phyloP scores from a whole-genome alignment of 164 flowering plant genomes.

The Nymphaea thermarum region DNA sequence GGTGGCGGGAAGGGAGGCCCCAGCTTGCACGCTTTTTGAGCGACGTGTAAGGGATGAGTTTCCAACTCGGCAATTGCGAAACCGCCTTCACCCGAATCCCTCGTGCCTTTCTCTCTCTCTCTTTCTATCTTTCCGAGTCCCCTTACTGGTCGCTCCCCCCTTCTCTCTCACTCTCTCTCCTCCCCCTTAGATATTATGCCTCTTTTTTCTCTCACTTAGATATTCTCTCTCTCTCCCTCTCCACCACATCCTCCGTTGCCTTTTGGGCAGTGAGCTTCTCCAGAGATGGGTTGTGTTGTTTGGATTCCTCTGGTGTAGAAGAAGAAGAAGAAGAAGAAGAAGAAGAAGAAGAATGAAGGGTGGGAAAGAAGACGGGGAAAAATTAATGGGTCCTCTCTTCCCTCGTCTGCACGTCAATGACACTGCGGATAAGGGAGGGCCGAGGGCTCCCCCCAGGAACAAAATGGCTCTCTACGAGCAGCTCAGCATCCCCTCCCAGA shows the following conservation, averaged over 20 bases:
- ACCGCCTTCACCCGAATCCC: not conserved
- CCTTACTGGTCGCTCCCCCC: too few relatives aligned
- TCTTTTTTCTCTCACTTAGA: too few relatives aligned
- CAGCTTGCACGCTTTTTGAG: not conserved
- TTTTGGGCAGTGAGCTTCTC: not conserved
- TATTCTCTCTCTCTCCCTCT: not conserved
- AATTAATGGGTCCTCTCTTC: slow-evolving; percentile 44
- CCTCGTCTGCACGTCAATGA: slow-evolving; percentile 86
- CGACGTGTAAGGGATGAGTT: not conserved
- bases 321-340: not conserved
- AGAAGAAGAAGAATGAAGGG: slow-evolving; percentile 18
- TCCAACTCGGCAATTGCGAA: not conserved
- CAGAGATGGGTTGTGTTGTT: not conserved
- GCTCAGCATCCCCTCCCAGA: slow-evolving; percentile 54
- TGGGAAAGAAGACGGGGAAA: slow-evolving; percentile 29
- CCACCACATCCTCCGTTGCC: not conserved
- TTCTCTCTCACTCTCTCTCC: too few relatives aligned
- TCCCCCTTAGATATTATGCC: too few relatives aligned
- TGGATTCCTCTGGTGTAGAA: not conserved
- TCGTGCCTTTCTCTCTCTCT: not conserved
- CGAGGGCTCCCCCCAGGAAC: slow-evolving; percentile 84
- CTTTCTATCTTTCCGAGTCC: not conserved
- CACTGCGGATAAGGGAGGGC: slow-evolving; percentile 64
- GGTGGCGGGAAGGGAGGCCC: not conserved
- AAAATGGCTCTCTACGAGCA: slow-evolving; percentile 90